These are phyloP conservation scores for Aspergillus flavus DNA, from an alignment of 2,329 filamentous ascomycete species.

Conservation along the genomic window DNA sequence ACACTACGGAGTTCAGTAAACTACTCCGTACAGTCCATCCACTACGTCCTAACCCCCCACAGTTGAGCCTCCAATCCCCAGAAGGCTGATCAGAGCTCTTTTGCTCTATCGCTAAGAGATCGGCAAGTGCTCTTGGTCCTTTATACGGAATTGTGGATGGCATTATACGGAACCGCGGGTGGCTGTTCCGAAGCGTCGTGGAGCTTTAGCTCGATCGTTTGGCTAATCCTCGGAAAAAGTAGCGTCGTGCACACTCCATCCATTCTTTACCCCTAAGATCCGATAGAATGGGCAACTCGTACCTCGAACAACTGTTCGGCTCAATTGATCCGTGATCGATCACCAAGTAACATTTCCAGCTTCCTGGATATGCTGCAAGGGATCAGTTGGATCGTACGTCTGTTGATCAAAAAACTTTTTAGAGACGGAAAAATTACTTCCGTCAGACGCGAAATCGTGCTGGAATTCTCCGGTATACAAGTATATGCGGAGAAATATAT, in stretches of 20 bases:
- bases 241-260: not conserved
- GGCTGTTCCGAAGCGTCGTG: not conserved
- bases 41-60: conserved; percentile 9
- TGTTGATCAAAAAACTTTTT: not conserved
- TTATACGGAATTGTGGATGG: conserved; percentile 1
- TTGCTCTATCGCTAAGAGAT: conserved; percentile 12
- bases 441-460: conserved; percentile 7
- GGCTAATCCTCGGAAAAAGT: not conserved
- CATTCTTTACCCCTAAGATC: not conserved
- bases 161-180: conserved; percentile 5
- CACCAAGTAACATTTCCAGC: not conserved
- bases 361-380: not conserved
- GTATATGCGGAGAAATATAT: conserved; percentile 8
- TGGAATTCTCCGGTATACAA: conserved; percentile 17
- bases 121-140: conserved; percentile 15
- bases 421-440: conserved; percentile 22
- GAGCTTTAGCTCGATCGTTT: not conserved
- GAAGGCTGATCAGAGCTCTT: conserved; percentile 8
- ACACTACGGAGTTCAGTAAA: conserved; percentile 4
- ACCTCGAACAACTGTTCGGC: not conserved
- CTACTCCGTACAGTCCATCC: not conserved
- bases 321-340: not conserved
- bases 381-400: not conserved
- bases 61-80: conserved; percentile 21
- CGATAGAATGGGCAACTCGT: not conserved